Evolutionary conservation across 2,329 filamentous ascomycete genomes (phyloP).

Genomic region (Exophiala mesophila): DNA sequence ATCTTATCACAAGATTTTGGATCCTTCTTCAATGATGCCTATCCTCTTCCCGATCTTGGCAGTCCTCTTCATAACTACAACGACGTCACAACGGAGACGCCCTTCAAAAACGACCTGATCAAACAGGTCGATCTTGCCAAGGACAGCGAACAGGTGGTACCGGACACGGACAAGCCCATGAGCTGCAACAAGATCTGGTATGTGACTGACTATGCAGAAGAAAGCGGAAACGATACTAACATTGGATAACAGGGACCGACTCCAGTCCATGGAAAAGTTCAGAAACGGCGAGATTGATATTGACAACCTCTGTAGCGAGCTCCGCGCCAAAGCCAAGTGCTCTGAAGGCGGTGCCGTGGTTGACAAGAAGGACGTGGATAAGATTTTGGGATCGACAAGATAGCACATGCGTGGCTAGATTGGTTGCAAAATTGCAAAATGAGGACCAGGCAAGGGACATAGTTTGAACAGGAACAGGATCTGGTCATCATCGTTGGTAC

Average conservation of each 20-base stretch:
- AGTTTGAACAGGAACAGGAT: conserved; percentile 7
- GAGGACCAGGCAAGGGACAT: background rate
- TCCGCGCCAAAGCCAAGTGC: conserved; percentile 93
- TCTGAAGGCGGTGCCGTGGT: conserved; percentile 84
- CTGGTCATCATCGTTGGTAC: too few relatives aligned
- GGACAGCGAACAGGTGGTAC: conserved; percentile 64
- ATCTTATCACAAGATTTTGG: conserved; percentile 69
- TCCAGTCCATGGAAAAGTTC: conserved; percentile 81
- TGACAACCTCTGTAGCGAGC: conserved; percentile 83
- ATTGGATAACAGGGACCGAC: conserved; percentile 65
- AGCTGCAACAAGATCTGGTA: conserved; percentile 93
- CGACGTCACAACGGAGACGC: conserved; percentile 37
- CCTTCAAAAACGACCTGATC: conserved; percentile 64
- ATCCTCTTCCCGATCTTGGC: conserved; percentile 69
- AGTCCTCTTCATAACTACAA: conserved; percentile 67
- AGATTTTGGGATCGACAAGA: conserved; percentile 51
- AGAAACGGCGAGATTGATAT: conserved; percentile 89
- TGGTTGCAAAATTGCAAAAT: conserved; percentile 4
- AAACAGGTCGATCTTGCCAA: conserved; percentile 72
- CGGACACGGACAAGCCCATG: conserved; percentile 60
- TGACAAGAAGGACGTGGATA: conserved; percentile 81
- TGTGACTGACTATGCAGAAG: too few relatives aligned
- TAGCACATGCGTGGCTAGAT: too few relatives aligned
- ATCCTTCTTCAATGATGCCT: conserved; percentile 68
- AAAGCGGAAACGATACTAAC: conserved; percentile 45